phyloP scores from a whole-genome alignment of 306 rosid species.

The Delonix regia region DNA sequence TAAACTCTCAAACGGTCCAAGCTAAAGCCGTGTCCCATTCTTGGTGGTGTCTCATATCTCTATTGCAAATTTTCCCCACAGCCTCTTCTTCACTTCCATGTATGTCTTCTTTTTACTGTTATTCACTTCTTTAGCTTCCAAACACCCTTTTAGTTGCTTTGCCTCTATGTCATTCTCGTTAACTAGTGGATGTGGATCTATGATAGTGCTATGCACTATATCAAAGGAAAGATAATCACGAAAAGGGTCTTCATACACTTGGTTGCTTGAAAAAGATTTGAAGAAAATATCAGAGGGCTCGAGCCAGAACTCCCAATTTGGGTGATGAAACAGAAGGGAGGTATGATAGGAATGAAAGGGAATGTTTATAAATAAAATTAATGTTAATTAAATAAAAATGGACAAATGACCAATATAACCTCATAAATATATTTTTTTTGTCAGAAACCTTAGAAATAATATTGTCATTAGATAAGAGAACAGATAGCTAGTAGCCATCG shows the following conservation, averaged over 20 bases:
- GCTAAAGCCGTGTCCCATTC: neutral
- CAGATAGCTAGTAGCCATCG: no score
- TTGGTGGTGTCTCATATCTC: conserved; percentile 14
- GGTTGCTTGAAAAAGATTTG: neutral
- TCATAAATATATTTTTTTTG: no score
- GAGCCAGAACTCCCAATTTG: neutral
- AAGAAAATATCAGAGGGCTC: neutral
- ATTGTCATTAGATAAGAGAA: no score
- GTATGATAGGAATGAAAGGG: no score
- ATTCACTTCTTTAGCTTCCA: neutral
- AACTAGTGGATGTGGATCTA: neutral
- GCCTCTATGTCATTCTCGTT: neutral
- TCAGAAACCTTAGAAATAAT: no score
- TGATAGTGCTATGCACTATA: neutral
- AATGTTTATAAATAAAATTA: no score
- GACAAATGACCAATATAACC: no score
- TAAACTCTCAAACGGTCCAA: neutral
- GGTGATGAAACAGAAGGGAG: neutral
- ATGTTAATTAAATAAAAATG: no score
- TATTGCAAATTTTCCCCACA: neutral
- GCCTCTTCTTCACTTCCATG: conserved; percentile 22
- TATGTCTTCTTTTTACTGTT: neutral
- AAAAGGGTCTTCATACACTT: neutral
- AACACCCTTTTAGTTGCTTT: no score
- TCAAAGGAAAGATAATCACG: conserved; percentile 5